Conservation (phyloP, 495 filamentous ascomycete species). For the Friedmanniomyces simplex region DNA sequence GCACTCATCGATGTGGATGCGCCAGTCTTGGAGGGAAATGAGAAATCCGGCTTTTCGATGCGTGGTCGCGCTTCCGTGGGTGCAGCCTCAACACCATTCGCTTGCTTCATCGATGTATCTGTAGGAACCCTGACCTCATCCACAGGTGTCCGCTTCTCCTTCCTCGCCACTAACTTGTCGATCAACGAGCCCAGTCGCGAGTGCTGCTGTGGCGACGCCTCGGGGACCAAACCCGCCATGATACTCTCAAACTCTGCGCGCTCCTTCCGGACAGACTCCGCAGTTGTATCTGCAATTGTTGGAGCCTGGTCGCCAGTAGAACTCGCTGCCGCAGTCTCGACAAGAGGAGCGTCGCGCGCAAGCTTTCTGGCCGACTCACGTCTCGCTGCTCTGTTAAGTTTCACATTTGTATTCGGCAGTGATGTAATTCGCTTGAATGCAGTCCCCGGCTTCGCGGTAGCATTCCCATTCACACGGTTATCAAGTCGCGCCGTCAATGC, state of each 20-base stretch:
- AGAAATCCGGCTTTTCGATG: too few species aligned
- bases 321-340: not conserved
- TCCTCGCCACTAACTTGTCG: not conserved
- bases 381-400: too few species aligned
- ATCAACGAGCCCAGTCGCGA: not conserved
- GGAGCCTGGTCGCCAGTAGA: not conserved
- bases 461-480: not conserved
- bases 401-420: too few species aligned
- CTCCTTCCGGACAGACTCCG: not conserved
- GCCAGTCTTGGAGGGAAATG: too few species aligned
- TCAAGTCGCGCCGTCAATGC: not conserved
- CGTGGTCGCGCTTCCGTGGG: too few species aligned
- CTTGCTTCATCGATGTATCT: not conserved
- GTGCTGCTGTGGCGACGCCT: not conserved
- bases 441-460: not conserved
- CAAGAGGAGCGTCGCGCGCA: too few species aligned
- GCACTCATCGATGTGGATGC: too few species aligned
- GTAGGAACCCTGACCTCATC: not conserved
- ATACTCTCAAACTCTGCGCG: not conserved
- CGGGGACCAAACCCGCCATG: not conserved
- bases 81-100: too few species aligned
- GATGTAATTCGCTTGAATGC: not conserved
- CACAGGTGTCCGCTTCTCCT: not conserved
- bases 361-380: too few species aligned
- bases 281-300: not conserved